phyloP scores from a whole-genome alignment of 768 basidiomycete genomes.

The Tricholoma matsutake region DNA sequence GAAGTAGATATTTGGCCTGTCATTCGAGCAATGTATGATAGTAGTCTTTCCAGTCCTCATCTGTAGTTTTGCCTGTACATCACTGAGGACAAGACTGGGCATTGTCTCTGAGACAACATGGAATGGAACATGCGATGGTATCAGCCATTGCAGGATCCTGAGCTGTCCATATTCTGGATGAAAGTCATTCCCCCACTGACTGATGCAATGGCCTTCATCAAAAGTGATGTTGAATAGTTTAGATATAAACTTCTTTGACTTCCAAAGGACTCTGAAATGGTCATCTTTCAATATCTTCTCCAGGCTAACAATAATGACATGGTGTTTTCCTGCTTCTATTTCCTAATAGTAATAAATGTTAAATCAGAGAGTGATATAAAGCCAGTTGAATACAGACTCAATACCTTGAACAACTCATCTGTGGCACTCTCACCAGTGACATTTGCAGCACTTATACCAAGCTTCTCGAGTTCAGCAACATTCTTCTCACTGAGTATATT shows the following conservation, averaged over 20 bases:
- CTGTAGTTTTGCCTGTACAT: slow-evolving; percentile 11
- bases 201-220: slow-evolving; percentile 36
- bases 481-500: slow-evolving; percentile 22
- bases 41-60: background rate
- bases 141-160: slow-evolving; percentile 11
- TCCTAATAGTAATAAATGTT: too few species aligned
- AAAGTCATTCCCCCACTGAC: slow-evolving; percentile 29
- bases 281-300: too few species aligned
- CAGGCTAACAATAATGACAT: too few species aligned
- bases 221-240: slow-evolving; percentile 28
- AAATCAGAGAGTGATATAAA: too few species aligned
- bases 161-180: slow-evolving; percentile 25
- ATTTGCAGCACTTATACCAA: slow-evolving; percentile 12
- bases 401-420: slow-evolving; percentile 18
- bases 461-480: slow-evolving; percentile 7
- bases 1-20: slow-evolving; percentile 10
- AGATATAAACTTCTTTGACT: too few species aligned
- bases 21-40: slow-evolving; percentile 8
- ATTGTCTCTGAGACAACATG: slow-evolving; percentile 21
- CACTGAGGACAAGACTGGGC: too few species aligned
- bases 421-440: slow-evolving; percentile 14
- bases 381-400: too few species aligned
- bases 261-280: too few species aligned
- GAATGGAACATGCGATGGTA: slow-evolving; percentile 12
- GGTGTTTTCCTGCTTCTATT: too few species aligned